Conservation (phyloP, 2,329 filamentous ascomycete genomes). For the Ascochyta lentis region DNA sequence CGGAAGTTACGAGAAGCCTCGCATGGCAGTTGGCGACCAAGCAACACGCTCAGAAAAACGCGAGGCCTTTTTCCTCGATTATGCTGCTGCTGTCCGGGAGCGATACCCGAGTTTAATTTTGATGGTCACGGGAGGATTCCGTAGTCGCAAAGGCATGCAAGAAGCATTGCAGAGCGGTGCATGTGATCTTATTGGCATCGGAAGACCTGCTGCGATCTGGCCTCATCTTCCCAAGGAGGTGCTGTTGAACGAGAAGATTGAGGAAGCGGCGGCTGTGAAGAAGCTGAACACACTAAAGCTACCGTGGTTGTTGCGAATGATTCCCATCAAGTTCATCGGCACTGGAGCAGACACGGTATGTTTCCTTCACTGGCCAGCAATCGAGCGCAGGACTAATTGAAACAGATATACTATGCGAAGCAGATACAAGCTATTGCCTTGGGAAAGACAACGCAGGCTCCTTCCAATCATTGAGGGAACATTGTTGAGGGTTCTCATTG, state of each 20-base stretch:
- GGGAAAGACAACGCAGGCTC: neutral
- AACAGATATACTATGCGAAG: conserved; percentile 7
- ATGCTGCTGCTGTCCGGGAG: conserved; percentile 60
- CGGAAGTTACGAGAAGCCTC: conserved; percentile 51
- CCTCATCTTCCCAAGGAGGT: conserved; percentile 7
- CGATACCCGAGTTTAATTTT: conserved; percentile 44
- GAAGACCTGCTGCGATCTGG: conserved; percentile 19
- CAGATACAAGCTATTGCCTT: conserved; percentile 9
- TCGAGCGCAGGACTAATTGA: neutral
- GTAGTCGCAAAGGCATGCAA: conserved; percentile 63
- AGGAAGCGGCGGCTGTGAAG: neutral
- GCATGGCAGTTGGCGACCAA: conserved; percentile 16
- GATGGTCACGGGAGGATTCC: conserved; percentile 66
- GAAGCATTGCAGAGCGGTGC: conserved; percentile 54
- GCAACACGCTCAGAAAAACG: conserved; percentile 57
- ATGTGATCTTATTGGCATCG: conserved; percentile 27
- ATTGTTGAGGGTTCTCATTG: no score
- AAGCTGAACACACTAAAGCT: neutral
- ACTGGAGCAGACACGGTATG: conserved; percentile 6
- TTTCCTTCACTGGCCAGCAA: neutral
- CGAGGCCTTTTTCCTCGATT: conserved; percentile 74
- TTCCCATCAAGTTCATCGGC: conserved; percentile 7
- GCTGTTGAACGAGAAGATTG: conserved; percentile 1
- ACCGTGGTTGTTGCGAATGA: neutral
- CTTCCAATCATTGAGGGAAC: neutral